Conservation (phyloP, 108 stramenopile species). For the Nitzschia palea region DNA sequence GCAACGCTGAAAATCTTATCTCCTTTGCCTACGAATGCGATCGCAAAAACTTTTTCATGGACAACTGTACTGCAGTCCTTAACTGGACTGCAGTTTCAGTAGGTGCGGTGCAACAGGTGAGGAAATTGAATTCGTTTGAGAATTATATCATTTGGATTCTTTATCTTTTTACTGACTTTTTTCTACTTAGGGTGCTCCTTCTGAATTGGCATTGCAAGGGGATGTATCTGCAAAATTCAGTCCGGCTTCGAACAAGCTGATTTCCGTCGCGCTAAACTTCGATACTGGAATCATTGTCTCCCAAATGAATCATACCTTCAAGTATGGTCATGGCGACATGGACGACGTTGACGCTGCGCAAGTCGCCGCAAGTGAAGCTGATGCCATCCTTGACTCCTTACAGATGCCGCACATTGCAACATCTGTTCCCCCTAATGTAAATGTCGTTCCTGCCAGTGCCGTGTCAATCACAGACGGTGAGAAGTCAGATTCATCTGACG, state of each 20-base stretch:
- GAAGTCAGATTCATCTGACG: slow-evolving; percentile 33
- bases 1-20: slow-evolving; percentile 20
- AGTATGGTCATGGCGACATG: neutral
- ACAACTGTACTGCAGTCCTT: slow-evolving; percentile 65
- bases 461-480: slow-evolving; percentile 12
- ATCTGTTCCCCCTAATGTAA: slow-evolving; percentile 27
- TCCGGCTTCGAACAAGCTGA: slow-evolving; percentile 85
- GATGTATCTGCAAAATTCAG: slow-evolving; percentile 63
- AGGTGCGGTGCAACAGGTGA: slow-evolving; percentile 46
- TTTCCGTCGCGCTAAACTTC: slow-evolving; percentile 64
- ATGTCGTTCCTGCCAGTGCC: slow-evolving; percentile 10
- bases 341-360: slow-evolving; percentile 40
- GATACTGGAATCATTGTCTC: slow-evolving; percentile 56
- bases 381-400: slow-evolving; percentile 78
- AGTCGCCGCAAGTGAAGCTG: slow-evolving; percentile 59
- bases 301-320: slow-evolving; percentile 49
- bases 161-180: slow-evolving; percentile 1
- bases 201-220: slow-evolving; percentile 63
- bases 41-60: slow-evolving; percentile 79
- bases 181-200: slow-evolving; percentile 30
- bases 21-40: slow-evolving; percentile 61
- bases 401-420: slow-evolving; percentile 48
- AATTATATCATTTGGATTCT: neutral
- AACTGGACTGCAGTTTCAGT: slow-evolving; percentile 62
- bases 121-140: neutral